phyloP scores from a whole-genome alignment of 2,329 filamentous ascomycete species.

The Orbilia blumenaviensis region DNA sequence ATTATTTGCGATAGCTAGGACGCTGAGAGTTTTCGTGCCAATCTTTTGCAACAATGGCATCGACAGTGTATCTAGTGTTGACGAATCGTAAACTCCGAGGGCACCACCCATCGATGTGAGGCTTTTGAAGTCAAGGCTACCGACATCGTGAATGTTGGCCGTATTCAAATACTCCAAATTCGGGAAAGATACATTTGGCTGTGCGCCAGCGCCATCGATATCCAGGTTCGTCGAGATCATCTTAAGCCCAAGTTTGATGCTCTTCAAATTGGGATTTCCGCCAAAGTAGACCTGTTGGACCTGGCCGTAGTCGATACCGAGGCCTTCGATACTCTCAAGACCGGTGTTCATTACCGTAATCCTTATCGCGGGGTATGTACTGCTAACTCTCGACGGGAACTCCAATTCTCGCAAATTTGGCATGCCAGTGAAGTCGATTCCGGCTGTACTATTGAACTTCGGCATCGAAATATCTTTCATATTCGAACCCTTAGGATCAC shows the following conservation, averaged over 20 bases:
- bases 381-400: slow-evolving; percentile 42
- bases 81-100: slow-evolving; percentile 46
- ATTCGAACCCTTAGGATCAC: slow-evolving; percentile 26
- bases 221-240: slow-evolving; percentile 45
- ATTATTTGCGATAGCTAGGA: slow-evolving; percentile 48
- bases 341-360: slow-evolving; percentile 46
- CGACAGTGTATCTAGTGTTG: slow-evolving; percentile 3
- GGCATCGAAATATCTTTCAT: slow-evolving; percentile 35
- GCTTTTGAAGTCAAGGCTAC: slow-evolving; percentile 22
- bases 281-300: slow-evolving; percentile 50
- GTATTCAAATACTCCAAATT: slow-evolving; percentile 37
- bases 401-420: slow-evolving; percentile 29
- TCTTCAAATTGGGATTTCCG: slow-evolving; percentile 40
- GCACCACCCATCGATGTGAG: slow-evolving; percentile 33
- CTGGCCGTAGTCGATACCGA: slow-evolving; percentile 36
- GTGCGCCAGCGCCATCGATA: slow-evolving; percentile 28
- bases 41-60: slow-evolving; percentile 37
- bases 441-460: slow-evolving; percentile 31
- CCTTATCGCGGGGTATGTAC: slow-evolving; percentile 37
- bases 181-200: slow-evolving; percentile 39
- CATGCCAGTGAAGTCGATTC: slow-evolving; percentile 41
- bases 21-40: slow-evolving; percentile 38
- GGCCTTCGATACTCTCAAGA: slow-evolving; percentile 11
- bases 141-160: slow-evolving; percentile 45
- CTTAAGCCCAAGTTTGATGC: slow-evolving; percentile 25